Base-by-base conservation (phyloP, 352 stramenopile genomes). In the Globisporangium iwayamae region DNA sequence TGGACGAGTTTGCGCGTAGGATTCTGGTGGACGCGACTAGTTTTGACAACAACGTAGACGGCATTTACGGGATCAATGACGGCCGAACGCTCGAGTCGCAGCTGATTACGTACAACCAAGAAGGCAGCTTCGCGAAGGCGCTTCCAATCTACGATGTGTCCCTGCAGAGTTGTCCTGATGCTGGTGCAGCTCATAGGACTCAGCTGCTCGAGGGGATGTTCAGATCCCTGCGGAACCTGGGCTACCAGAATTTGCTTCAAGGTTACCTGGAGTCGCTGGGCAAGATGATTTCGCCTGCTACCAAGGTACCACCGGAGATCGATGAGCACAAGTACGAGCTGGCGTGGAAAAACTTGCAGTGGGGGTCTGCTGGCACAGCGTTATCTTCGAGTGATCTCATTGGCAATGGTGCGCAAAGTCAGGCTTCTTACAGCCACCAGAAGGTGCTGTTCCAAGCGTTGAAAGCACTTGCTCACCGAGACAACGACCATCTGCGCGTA, bases 331-430 rank as follows among this genome's bases (percentile, higher is more conserved):
- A 84, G 32, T 96, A 89, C 62, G 77, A 93, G 59, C 65, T 91
- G 22, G 84, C 85, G 1, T 96, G 87, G 87, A 90, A 87, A 53
- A 84, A 65, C 38, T 65, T 92, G 63, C 85, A 94, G 65, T 96
- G 87, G 87, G 72, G 84, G 28, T 66, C 65, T 6, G 57, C 79
- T n/a, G 69, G 71, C 18, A 70, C 79, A 36, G 32, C 41, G 5
- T 25, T 70, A 22, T 39, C 50, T 2, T 47, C 56, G 47, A 52
- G 56, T 45, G 43, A 63, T 39, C 14, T 34, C 30, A 45, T 55
- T 28, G 56, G 16, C 3, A 55, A n/a, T 56, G 7, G 41, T 8
- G 22, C 18, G 39, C 22, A 51, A 34, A 52, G 9, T n/a, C 41
- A 32, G 22, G 32, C 28, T 20, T 43, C 58, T 6, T 86, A 89